Percentiles rank a stretch among this genome's conserved stretches.
These are phyloP conservation scores for Xylariaceae sp. DNA, from an alignment of 2,329 filamentous ascomycete species.

Conservation along the genomic window DNA sequence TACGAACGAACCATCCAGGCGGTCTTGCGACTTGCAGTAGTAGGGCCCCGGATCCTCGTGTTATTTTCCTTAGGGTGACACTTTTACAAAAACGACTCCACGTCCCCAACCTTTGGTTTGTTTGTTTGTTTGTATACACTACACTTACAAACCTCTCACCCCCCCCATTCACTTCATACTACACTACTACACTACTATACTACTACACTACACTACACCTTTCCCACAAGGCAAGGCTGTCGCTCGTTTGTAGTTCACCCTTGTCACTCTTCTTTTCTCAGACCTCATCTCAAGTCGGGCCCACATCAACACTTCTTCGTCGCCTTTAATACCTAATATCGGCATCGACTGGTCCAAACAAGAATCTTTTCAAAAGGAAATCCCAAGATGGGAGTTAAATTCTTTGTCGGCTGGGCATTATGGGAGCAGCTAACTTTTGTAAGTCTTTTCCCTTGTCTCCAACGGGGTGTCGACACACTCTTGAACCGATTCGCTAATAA, in stretches of 20 bases:
- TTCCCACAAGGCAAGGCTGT: not conserved
- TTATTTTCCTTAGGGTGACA: too few relatives aligned
- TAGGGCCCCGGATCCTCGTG: too few relatives aligned
- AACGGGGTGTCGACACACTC: not conserved
- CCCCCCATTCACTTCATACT: too few relatives aligned
- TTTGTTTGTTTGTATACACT: too few relatives aligned
- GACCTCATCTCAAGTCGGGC: not conserved
- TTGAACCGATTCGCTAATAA: constrained; percentile 17
- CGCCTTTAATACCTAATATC: constrained; percentile 18
- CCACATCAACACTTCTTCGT: constrained; percentile 11
- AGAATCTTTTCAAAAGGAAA: constrained; percentile 18
- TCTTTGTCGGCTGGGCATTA: constrained; percentile 67
- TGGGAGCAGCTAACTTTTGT: constrained; percentile 93
- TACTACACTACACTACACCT: not conserved
- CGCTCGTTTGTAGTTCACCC: constrained; percentile 5
- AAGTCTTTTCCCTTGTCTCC: constrained; percentile 35
- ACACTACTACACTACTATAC: too few relatives aligned
- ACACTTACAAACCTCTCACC: too few relatives aligned
- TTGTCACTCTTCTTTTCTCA: constrained; percentile 2
- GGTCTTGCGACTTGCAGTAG: too few relatives aligned
- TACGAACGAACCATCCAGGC: too few relatives aligned
- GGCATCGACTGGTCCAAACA: constrained; percentile 16
- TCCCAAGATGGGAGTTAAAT: constrained; percentile 37
- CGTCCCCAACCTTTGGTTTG: too few relatives aligned
- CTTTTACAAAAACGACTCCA: too few relatives aligned